A percentile compares a stretch with the other conserved stretches of the same genome.
Conservation (phyloP, 1,139 yeast genomes). For the Petasospora fabianii region DNA sequence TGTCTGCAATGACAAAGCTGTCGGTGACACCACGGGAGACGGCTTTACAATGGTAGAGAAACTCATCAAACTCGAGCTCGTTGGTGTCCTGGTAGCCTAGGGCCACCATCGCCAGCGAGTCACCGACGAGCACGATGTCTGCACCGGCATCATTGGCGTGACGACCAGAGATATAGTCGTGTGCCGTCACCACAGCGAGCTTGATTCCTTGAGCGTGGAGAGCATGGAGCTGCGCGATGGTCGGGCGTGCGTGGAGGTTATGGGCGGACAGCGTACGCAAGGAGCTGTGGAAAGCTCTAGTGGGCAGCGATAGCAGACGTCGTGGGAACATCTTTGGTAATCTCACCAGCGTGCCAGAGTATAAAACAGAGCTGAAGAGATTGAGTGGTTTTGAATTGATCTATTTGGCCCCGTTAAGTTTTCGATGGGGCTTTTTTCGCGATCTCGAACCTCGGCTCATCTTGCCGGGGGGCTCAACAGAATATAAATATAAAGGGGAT, state of each 20-base stretch:
- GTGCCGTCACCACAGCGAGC: constrained; percentile 77
- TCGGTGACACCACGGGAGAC: constrained; percentile 66
- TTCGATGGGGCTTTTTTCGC: too few species aligned
- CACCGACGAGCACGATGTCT: constrained; percentile 81
- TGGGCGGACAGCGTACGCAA: constrained; percentile 9
- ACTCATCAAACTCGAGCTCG: constrained; percentile 66
- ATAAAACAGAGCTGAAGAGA: too few species aligned
- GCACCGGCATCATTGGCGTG: constrained; percentile 67
- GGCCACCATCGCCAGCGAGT: constrained; percentile 89
- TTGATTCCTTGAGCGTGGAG: constrained; percentile 45
- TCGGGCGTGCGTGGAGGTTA: constrained; percentile 26
- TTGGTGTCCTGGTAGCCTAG: constrained; percentile 79
- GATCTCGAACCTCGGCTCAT: too few species aligned
- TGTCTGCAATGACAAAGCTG: constrained; percentile 76
- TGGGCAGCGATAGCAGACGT: background rate
- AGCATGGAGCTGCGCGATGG: constrained; percentile 42
- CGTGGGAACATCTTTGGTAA: too few species aligned
- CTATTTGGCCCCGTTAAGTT: too few species aligned
- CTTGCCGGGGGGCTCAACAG: too few species aligned
- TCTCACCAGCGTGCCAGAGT: too few species aligned
- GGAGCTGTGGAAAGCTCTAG: constrained; percentile 5
- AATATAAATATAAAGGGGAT: too few species aligned
- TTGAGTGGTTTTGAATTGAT: too few species aligned
- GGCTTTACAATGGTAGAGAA: constrained; percentile 70
- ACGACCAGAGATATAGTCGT: constrained; percentile 75